phyloP scores from a whole-genome alignment of 257 asterid species.

The Solanum chiquidenum region DNA sequence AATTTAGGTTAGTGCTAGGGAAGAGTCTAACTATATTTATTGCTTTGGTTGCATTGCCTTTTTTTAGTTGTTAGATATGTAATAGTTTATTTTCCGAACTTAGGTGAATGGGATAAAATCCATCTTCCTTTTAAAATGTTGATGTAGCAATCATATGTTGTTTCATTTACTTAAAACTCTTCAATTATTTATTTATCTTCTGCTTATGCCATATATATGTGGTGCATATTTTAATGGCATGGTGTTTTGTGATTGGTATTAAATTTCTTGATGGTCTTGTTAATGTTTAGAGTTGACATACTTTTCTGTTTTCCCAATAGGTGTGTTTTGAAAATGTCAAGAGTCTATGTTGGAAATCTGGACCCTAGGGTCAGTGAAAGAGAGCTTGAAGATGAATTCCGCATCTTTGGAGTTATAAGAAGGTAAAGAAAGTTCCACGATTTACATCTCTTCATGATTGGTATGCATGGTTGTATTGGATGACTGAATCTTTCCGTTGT shows the following conservation, averaged over 20 bases:
- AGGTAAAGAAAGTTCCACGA: slow-evolving; percentile 28
- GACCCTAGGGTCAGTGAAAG: slow-evolving; percentile 86
- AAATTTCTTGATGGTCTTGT: background rate
- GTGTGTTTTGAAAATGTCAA: slow-evolving; percentile 46
- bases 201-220: background rate
- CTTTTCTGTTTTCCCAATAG: background rate
- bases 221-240: background rate
- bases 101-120: background rate
- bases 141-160: background rate
- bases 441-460: background rate
- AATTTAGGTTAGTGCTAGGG: background rate
- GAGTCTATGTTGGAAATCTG: slow-evolving; percentile 82
- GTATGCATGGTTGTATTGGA: background rate
- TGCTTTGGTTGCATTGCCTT: background rate
- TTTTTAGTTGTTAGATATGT: background rate
- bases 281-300: background rate
- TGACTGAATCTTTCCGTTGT: background rate
- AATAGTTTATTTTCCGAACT: background rate
- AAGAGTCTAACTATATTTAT: background rate
- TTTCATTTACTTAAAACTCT: background rate
- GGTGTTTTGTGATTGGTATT: background rate
- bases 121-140: background rate
- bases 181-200: background rate
- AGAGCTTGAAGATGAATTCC: slow-evolving; percentile 92
- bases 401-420: slow-evolving; percentile 69